Conservation (phyloP, 331 rosid genomes). For the Pyrus hybrid region DNA sequence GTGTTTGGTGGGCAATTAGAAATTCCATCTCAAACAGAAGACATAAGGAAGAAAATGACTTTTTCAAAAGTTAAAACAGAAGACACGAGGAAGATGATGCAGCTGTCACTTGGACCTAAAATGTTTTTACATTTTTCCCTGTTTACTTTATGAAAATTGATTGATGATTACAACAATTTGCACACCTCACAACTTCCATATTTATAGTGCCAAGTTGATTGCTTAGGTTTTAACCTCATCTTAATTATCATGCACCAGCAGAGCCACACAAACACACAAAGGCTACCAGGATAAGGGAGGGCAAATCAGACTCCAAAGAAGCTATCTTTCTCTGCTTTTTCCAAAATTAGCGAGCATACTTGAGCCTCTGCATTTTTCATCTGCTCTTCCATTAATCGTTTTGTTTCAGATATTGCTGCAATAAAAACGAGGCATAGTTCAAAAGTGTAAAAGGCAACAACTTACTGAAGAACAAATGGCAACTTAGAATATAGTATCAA, state of each 20-base stretch:
- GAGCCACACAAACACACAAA: neutral
- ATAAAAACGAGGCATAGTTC: neutral
- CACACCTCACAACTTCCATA: neutral
- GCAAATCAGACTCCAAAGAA: conserved; percentile 50
- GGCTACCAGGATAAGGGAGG: conserved; percentile 62
- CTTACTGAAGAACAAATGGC: neutral
- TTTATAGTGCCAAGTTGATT: neutral
- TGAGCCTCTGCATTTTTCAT: conserved; percentile 50
- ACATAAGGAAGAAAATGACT: neutral
- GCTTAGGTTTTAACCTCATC: neutral
- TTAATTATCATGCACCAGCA: neutral
- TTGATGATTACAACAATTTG: neutral
- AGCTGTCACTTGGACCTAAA: neutral
- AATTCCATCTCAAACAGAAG: neutral
- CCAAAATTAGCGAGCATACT: conserved; percentile 64
- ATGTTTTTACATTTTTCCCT: neutral
- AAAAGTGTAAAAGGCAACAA: neutral
- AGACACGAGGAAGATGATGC: neutral
- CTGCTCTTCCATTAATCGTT: conserved; percentile 34
- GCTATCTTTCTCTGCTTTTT: conserved; percentile 47
- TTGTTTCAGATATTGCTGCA: conserved; percentile 54
- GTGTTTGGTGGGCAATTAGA: too few relatives aligned
- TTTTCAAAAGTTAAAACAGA: neutral
- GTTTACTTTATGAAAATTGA: neutral
- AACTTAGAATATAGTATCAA: neutral